Evolutionary conservation across 306 rosid species (phyloP).

Genomic region (Bauhinia variegata): DNA sequence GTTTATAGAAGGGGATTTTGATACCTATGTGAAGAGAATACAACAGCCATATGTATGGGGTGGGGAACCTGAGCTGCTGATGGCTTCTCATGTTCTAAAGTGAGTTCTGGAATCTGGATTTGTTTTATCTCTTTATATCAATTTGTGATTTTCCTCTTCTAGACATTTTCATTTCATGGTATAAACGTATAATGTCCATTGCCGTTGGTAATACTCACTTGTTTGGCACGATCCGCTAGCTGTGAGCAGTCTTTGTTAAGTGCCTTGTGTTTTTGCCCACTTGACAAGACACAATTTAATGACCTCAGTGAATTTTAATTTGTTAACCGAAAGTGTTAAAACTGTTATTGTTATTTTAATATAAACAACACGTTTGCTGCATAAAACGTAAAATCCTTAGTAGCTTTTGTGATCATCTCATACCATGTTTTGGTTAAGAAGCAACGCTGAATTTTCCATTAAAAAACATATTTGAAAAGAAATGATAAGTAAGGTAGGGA

Average conservation of each 20-base stretch:
- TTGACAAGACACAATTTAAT: not conserved
- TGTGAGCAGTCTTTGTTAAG: not conserved
- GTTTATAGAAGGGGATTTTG: slow-evolving; percentile 92
- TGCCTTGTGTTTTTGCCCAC: not conserved
- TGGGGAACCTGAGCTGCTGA: slow-evolving; percentile 90
- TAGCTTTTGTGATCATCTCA: not conserved
- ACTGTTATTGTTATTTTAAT: too few relatives aligned
- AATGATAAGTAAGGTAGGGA: not conserved
- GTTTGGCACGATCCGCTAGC: not conserved
- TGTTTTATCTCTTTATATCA: not conserved
- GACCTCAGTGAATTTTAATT: not conserved
- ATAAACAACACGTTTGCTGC: not conserved
- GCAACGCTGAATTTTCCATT: too few relatives aligned
- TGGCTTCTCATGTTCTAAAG: slow-evolving; percentile 95
- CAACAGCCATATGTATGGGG: slow-evolving; percentile 86
- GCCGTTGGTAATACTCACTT: not conserved
- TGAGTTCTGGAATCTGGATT: slow-evolving; percentile 43
- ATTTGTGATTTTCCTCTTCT: not conserved
- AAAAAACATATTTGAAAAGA: not conserved
- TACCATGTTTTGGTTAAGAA: not conserved
- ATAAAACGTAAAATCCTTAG: not conserved
- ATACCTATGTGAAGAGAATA: slow-evolving; percentile 71
- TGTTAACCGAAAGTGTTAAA: not conserved
- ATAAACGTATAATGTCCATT: not conserved
- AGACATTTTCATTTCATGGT: slow-evolving; percentile 3